A percentile compares a stretch with the other conserved stretches of the same genome.
Conservation (phyloP, 2,329 filamentous ascomycete species). For the Paracoccidioides lutzii region DNA sequence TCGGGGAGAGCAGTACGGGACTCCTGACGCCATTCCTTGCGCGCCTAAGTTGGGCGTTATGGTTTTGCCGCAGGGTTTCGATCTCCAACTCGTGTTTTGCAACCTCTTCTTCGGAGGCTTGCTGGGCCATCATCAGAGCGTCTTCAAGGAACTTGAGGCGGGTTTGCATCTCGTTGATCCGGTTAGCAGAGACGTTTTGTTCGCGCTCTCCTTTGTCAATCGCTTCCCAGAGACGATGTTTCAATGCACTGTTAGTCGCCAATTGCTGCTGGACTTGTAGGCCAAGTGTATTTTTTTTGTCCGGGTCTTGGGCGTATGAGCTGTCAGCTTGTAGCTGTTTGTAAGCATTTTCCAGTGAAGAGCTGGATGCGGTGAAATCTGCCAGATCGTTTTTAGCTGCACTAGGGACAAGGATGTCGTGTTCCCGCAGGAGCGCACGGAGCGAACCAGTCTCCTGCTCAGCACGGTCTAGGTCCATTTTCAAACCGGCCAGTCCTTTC, state of each 20-base stretch:
- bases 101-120: conserved; percentile 67
- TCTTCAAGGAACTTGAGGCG: conserved; percentile 75
- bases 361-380: conserved; percentile 47
- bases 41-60: conserved; percentile 64
- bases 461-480: conserved; percentile 92
- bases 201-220: conserved; percentile 74
- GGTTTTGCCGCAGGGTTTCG: conserved; percentile 57
- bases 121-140: conserved; percentile 66
- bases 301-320: conserved; percentile 42
- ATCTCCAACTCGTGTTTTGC: conserved; percentile 78
- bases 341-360: conserved; percentile 62
- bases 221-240: conserved; percentile 62
- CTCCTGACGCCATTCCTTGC: conserved; percentile 44
- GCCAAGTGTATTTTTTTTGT: conserved; percentile 52
- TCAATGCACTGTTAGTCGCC: conserved; percentile 60
- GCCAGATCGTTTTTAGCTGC: conserved; percentile 32
- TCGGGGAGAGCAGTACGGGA: conserved; percentile 39
- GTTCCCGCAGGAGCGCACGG: conserved; percentile 62
- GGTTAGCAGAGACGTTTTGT: conserved; percentile 63
- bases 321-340: conserved; percentile 56
- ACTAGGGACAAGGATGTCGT: conserved; percentile 60
- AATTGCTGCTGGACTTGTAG: conserved; percentile 69
- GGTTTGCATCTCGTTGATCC: conserved; percentile 72
- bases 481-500: conserved; percentile 73
- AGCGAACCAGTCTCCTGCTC: conserved; percentile 86